Evolutionary conservation across 257 asterid genomes (phyloP).

Genomic region (Marsdenia floribunda): DNA sequence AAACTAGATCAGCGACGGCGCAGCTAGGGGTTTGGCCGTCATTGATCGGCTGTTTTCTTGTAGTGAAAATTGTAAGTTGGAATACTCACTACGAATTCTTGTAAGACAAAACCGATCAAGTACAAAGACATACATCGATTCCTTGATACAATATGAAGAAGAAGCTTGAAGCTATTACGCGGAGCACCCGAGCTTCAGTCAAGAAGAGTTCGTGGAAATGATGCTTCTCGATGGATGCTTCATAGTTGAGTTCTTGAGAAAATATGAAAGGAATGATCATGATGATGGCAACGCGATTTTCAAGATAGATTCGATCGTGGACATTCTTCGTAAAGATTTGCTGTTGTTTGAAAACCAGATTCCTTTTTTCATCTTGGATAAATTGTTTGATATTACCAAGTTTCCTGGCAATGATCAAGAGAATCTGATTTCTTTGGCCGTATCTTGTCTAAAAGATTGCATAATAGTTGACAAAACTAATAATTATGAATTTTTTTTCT

Average conservation of each 20-base stretch:
- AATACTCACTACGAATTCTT: neutral
- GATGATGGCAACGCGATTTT: neutral
- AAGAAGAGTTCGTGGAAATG: neutral
- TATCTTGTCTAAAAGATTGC: too few species aligned
- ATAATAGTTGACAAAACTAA: too few species aligned
- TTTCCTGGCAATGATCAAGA: neutral
- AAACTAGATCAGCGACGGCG: too few species aligned
- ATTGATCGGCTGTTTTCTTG: too few species aligned
- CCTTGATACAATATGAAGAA: too few species aligned
- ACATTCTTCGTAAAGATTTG: neutral
- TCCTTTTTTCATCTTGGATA: too few species aligned
- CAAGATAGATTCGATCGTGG: neutral
- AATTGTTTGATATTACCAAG: neutral
- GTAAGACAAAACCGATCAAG: neutral
- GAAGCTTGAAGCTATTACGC: too few species aligned
- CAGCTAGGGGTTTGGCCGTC: too few species aligned
- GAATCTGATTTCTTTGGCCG: neutral
- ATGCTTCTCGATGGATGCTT: conserved; percentile 6
- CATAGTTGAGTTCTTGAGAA: neutral
- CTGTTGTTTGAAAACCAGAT: conserved; percentile 2
- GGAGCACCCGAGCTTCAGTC: neutral
- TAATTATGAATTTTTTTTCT: too few species aligned
- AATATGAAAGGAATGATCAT: too few species aligned
- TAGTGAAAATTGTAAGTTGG: conserved; percentile 26
- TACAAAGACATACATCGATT: neutral